These are phyloP conservation scores for Wickerhamiella brachini DNA, from an alignment of 805 yeast genomes.

Conservation along the genomic window DNA sequence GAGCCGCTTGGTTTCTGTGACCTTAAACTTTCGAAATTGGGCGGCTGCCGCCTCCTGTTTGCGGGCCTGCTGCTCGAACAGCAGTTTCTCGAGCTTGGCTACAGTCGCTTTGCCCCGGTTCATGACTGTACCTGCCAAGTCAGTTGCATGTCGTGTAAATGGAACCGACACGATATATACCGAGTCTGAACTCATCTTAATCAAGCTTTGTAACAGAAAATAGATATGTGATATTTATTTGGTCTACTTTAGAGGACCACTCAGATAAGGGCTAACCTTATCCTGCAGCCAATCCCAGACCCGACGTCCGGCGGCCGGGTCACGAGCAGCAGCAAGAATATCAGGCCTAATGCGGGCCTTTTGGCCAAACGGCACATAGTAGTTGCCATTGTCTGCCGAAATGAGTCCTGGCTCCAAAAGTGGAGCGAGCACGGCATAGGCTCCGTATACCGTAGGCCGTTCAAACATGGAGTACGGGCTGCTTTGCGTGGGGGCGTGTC, in stretches of 20 bases:
- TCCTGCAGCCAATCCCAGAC: constrained; percentile 25
- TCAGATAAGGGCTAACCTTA: neutral
- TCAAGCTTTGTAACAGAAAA: too few relatives aligned
- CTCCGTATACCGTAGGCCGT: constrained; percentile 28
- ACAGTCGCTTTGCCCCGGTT: neutral
- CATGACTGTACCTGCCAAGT: too few relatives aligned
- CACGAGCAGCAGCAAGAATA: constrained; percentile 22
- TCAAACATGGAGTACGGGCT: constrained; percentile 9
- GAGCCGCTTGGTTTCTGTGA: neutral
- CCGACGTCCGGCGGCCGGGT: constrained; percentile 19
- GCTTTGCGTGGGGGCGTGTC: constrained; percentile 13
- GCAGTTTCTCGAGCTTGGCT: neutral
- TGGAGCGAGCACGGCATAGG: constrained; percentile 32
- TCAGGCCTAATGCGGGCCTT: constrained; percentile 28
- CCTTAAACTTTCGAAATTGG: neutral
- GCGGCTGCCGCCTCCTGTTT: neutral
- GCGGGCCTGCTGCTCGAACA: neutral
- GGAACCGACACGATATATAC: too few relatives aligned
- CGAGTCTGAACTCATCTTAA: too few relatives aligned
- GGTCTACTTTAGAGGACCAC: too few relatives aligned
- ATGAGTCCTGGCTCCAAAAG: constrained; percentile 28
- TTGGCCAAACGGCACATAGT: constrained; percentile 31
- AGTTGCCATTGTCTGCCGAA: constrained; percentile 25
- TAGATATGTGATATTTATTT: too few relatives aligned
- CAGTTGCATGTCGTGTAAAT: too few relatives aligned